A percentile compares a stretch with the other conserved stretches of the same genome.
These are phyloP conservation scores for Meyerozyma carpophila DNA, from an alignment of 1,139 yeast species.

Conservation along the genomic window DNA sequence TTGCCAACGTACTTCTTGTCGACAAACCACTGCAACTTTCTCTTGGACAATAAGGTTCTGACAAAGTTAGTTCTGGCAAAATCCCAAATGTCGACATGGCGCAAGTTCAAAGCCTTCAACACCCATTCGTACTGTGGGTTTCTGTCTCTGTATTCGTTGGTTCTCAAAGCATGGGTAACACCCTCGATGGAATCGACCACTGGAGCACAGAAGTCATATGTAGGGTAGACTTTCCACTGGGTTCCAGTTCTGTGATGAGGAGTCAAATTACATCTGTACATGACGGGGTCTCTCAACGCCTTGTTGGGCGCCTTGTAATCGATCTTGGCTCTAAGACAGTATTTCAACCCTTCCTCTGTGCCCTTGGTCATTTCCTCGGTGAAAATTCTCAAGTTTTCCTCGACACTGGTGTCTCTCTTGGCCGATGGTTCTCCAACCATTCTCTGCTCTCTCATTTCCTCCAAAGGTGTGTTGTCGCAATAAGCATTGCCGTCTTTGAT, in stretches of 20 bases:
- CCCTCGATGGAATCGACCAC: conserved; percentile 93
- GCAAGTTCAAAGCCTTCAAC: conserved; percentile 68
- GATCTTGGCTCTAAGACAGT: conserved; percentile 93
- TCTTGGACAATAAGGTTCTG: conserved; percentile 88
- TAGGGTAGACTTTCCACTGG: conserved; percentile 92
- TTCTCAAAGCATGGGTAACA: conserved; percentile 94
- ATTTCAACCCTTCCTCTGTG: conserved; percentile 82
- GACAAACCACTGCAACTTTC: conserved; percentile 98
- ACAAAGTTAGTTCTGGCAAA: conserved; percentile 94
- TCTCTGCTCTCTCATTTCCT: conserved; percentile 95
- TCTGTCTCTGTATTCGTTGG: conserved; percentile 96
- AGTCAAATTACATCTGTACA: conserved; percentile 91
- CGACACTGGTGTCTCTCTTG: conserved; percentile 86
- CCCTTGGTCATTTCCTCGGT: conserved; percentile 89
- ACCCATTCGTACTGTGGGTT: conserved; percentile 98
- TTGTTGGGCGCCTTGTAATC: conserved; percentile 87
- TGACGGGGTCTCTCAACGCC: conserved; percentile 94
- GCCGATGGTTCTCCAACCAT: conserved; percentile 90
- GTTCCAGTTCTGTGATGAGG: conserved; percentile 97
- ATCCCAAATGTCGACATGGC: conserved; percentile 96
- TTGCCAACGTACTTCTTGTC: conserved; percentile 79
- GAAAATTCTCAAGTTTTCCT: conserved; percentile 82
- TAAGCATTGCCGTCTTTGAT: conserved; percentile 95
- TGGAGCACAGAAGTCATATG: conserved; percentile 97
- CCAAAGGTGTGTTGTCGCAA: conserved; percentile 92